Percentiles rank a stretch among this genome's conserved stretches.
Conservation (phyloP, 306 rosid species). For the Lupinus albus region DNA sequence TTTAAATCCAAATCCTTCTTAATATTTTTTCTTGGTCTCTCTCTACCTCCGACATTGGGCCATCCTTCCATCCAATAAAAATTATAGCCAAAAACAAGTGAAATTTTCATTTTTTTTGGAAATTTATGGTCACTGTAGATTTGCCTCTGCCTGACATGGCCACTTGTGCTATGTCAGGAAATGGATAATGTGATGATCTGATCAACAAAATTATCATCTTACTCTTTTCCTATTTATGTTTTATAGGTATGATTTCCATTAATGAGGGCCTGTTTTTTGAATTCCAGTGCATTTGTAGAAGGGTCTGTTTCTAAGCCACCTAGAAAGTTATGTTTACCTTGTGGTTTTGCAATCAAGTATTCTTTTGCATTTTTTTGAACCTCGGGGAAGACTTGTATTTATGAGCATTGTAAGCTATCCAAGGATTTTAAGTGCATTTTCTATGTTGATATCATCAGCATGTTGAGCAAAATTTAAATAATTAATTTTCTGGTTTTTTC, state of each 20-base stretch:
- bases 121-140: not conserved
- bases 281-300: slow-evolving; percentile 22
- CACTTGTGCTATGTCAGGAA: slow-evolving; percentile 5
- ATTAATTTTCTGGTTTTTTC: not conserved
- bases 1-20: no score
- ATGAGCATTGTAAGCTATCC: slow-evolving; percentile 9
- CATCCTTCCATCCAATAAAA: not conserved
- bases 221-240: slow-evolving; percentile 15
- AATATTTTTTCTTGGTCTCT: no score
- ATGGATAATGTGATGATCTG: slow-evolving; percentile 26
- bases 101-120: not conserved
- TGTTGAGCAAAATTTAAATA: not conserved
- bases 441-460: slow-evolving; percentile 7
- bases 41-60: no score
- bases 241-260: slow-evolving; percentile 27
- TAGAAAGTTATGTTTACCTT: slow-evolving; percentile 19
- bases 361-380: not conserved
- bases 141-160: slow-evolving; percentile 25
- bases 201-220: not conserved
- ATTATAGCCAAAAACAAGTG: not conserved
- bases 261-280: not conserved
- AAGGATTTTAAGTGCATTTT: slow-evolving; percentile 29
- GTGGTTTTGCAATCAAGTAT: slow-evolving; percentile 1
- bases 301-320: slow-evolving; percentile 1
- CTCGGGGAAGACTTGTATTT: not conserved